These are phyloP conservation scores for Apiospora kogelbergensis DNA, from an alignment of 2,329 filamentous ascomycete genomes.

Conservation along the genomic window DNA sequence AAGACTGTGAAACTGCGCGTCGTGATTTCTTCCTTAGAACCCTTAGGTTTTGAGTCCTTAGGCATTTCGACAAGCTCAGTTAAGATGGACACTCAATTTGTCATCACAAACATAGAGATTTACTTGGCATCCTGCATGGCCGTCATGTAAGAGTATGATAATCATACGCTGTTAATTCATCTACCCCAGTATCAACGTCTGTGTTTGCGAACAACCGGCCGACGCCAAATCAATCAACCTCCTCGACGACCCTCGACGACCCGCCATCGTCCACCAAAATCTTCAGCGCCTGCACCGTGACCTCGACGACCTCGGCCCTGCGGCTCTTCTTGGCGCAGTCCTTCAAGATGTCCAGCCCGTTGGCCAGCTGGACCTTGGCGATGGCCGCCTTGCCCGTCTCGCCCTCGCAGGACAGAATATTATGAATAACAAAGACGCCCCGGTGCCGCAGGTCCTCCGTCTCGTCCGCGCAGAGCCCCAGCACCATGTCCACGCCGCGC, in stretches of 20 bases:
- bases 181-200: neutral
- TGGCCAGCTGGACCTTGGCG: slow-evolving; percentile 59
- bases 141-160: neutral
- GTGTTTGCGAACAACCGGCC: neutral
- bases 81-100: neutral
- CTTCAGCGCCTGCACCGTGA: slow-evolving; percentile 73
- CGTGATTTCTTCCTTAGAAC: neutral
- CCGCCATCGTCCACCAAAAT: slow-evolving; percentile 48
- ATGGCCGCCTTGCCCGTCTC: slow-evolving; percentile 62
- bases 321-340: slow-evolving; percentile 68
- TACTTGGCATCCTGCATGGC: neutral
- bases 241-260: neutral
- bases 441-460: slow-evolving; percentile 68
- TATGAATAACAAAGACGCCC: slow-evolving; percentile 73
- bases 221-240: neutral
- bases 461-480: slow-evolving; percentile 77
- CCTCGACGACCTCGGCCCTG: slow-evolving; percentile 67
- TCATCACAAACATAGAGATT: neutral
- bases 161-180: neutral
- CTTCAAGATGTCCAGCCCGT: slow-evolving; percentile 68
- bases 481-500: slow-evolving; percentile 72
- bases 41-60: too few species aligned
- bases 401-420: slow-evolving; percentile 68
- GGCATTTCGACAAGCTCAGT: too few species aligned
- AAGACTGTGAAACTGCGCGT: neutral